phyloP scores from a whole-genome alignment of 2,329 filamentous ascomycete species.

The Knoxdaviesia proteae region DNA sequence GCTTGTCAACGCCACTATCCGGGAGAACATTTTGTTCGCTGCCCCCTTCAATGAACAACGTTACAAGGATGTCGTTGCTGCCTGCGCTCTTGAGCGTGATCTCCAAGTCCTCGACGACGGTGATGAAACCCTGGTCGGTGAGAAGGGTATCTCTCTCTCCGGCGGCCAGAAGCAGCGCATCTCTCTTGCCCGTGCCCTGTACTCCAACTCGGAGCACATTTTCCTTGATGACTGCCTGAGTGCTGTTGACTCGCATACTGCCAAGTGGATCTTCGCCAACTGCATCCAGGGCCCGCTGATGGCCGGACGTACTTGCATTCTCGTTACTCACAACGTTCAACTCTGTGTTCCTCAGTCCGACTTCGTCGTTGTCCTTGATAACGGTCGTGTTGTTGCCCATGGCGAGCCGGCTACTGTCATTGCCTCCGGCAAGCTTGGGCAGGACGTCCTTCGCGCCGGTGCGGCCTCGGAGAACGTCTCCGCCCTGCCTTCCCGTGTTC shows the following conservation, averaged over 20 bases:
- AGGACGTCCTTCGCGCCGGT: slow-evolving; percentile 57
- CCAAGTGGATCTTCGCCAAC: slow-evolving; percentile 93
- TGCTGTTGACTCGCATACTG: slow-evolving; percentile 91
- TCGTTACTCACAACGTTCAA: slow-evolving; percentile 90
- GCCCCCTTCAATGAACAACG: slow-evolving; percentile 59
- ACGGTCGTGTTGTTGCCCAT: slow-evolving; percentile 58
- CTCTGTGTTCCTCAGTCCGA: slow-evolving; percentile 65
- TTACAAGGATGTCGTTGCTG: slow-evolving; percentile 73
- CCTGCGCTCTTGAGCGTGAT: slow-evolving; percentile 80
- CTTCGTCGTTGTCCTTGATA: slow-evolving; percentile 69
- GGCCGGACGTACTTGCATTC: slow-evolving; percentile 70
- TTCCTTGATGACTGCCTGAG: slow-evolving; percentile 89
- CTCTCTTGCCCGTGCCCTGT: slow-evolving; percentile 88
- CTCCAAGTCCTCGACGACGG: slow-evolving; percentile 81
- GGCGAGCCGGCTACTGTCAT: slow-evolving; percentile 64
- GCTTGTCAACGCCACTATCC: slow-evolving; percentile 89
- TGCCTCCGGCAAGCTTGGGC: slow-evolving; percentile 69
- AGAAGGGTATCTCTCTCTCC: slow-evolving; percentile 92
- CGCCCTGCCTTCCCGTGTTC: slow-evolving; percentile 53
- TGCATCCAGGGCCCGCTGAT: slow-evolving; percentile 81
- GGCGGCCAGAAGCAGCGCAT: slow-evolving; percentile 97
- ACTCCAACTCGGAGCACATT: slow-evolving; percentile 79
- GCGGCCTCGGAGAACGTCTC: slow-evolving; percentile 52
- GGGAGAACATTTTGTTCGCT: slow-evolving; percentile 87
- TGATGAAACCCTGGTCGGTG: slow-evolving; percentile 83